Conservation (phyloP, 129 eudicot species). For the Scalesia atractyloides region DNA sequence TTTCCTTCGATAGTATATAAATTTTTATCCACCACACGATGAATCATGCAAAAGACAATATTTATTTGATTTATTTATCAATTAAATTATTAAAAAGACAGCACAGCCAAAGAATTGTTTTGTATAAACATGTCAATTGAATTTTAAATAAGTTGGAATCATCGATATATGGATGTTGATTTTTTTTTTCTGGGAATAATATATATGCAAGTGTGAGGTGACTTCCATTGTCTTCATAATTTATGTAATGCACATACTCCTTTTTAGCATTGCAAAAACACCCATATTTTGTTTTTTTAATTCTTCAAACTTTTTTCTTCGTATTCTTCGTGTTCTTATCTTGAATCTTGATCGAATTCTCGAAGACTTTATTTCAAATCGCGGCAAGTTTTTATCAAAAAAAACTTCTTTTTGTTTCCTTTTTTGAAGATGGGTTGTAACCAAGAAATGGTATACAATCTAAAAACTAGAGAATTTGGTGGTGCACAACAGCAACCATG, state of each 20-base stretch:
- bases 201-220: slow-evolving; percentile 37
- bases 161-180: slow-evolving; percentile 38
- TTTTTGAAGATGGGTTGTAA: slow-evolving; percentile 33
- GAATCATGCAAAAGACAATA: slow-evolving; percentile 31
- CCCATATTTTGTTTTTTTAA: neutral
- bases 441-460: slow-evolving; percentile 43
- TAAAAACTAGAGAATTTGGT: slow-evolving; percentile 32
- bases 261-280: slow-evolving; percentile 24
- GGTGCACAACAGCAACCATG: slow-evolving; percentile 41
- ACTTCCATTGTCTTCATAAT: slow-evolving; percentile 34
- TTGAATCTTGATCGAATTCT: slow-evolving; percentile 29
- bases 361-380: neutral
- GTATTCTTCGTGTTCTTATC: slow-evolving; percentile 24
- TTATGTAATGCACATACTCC: slow-evolving; percentile 18
- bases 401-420: neutral
- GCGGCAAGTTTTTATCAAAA: slow-evolving; percentile 6
- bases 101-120: slow-evolving; percentile 1
- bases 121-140: neutral
- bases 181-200: slow-evolving; percentile 52
- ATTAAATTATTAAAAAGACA: neutral
- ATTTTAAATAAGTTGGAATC: slow-evolving; percentile 48
- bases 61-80: neutral
- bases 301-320: slow-evolving; percentile 6
- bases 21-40: slow-evolving; percentile 17
- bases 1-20: neutral